Conservation (phyloP, 306 rosid species). For the Geum urbanum region DNA sequence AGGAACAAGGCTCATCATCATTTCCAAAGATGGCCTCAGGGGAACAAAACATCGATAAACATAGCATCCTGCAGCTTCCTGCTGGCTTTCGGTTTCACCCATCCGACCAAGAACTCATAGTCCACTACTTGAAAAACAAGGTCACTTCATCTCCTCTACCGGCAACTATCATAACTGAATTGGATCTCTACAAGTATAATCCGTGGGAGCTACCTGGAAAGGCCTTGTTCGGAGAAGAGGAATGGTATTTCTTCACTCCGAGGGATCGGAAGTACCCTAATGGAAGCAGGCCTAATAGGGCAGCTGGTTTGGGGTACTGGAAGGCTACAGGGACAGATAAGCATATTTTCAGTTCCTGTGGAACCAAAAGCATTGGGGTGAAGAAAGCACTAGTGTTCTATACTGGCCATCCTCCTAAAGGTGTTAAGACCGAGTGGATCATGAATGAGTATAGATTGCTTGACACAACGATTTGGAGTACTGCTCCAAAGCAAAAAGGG, state of each 20-base stretch:
- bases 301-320: slow-evolving; percentile 75
- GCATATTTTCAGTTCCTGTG: slow-evolving; percentile 54
- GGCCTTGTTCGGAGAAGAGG: slow-evolving; percentile 63
- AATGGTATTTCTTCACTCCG: slow-evolving; percentile 75
- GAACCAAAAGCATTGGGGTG: slow-evolving; percentile 56
- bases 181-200: slow-evolving; percentile 59
- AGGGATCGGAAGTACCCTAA: slow-evolving; percentile 79
- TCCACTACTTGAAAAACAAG: slow-evolving; percentile 63
- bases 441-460: slow-evolving; percentile 73
- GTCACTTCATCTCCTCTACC: slow-evolving; percentile 59
- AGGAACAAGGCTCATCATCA: slow-evolving; percentile 11
- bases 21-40: slow-evolving; percentile 13
- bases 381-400: slow-evolving; percentile 77
- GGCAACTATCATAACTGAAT: slow-evolving; percentile 59
- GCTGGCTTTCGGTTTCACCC: slow-evolving; percentile 88
- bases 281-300: slow-evolving; percentile 71
- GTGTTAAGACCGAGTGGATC: slow-evolving; percentile 69
- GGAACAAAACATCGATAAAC: slow-evolving; percentile 28
- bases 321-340: slow-evolving; percentile 79
- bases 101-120: slow-evolving; percentile 67
- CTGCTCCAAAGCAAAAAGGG: slow-evolving; percentile 35
- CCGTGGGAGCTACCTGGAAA: slow-evolving; percentile 76
- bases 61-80: slow-evolving; percentile 43
- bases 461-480: slow-evolving; percentile 37
- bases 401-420: slow-evolving; percentile 68